Evolutionary conservation across 371 early-diverging fungal species (phyloP), one percentile per base, ranked within the genome.

Genomic region (Mortierella sp.): DNA sequence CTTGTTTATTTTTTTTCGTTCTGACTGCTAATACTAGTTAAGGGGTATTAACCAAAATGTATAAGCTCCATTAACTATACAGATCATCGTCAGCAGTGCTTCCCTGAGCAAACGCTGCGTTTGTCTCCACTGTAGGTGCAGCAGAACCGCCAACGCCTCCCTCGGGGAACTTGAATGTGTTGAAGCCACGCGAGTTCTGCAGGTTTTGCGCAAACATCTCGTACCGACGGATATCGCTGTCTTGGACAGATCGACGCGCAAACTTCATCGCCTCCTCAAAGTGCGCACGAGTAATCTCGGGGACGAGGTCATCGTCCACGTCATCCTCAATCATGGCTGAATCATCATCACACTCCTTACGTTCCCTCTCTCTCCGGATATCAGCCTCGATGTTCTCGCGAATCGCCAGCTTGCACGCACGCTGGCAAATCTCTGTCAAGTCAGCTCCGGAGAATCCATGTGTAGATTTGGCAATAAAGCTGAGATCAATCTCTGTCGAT

Each of bases 391-490:
- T 99, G 81, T 92, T 92, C 83, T 99, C 97, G 70, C 99, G 94
- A 69, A 99, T 98, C 37, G 99, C 99, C 27, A 99, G 87, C 84
- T 99, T 99, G 81, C 97, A 96, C 34, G 99, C 98, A 69, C 99
- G 93, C 85, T 99, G 99, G 86, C 99, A 99, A 70, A 99, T 99
- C 85, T 99, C 99, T 27, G 98, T 95, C 72, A 99, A 84, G 89
- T 99, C 99, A 47, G 99, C 99, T 80, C 99, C 99, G 67, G 97
- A 97, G 91, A 99, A 99, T 28, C 99, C 99, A 60, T 94, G 90
- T 7, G 99, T 97, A 56, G 85, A 84, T 72, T 95, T 93, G 66
- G 99, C 96, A 62, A 99, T 88, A 58, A 89, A 90, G 27, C 51
- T 72, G 48, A 99, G 86, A 75, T 99, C 94, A 44, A 99, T 95